Base-by-base conservation (phyloP, 306 rosid species). In the Trifolium pratense region DNA sequence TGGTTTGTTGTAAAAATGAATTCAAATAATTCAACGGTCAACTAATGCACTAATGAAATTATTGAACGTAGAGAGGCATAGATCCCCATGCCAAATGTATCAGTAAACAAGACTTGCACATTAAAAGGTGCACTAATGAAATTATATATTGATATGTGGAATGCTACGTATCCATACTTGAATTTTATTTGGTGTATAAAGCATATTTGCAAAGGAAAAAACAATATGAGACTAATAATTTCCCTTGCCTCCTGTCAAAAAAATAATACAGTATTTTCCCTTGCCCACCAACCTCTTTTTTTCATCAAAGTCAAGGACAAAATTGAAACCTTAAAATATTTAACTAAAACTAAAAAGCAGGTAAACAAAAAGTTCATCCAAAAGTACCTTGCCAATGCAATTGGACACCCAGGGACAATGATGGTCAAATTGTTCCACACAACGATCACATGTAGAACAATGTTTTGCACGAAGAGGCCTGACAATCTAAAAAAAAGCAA, bases 401-500 rank as follows among this genome's bases (percentile, higher is more conserved):
- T 95, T 95, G 79, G 99, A 95, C 66, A 95, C 99, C 99, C 99
- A 95, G 16, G 99, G 99, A 81, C 99, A 95, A 79, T 95, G 99
- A 82, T 91, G 99, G 72, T 95, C 99, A 81, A 95, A 95, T 77
- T 95, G 99, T 75, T 95, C 99, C 69, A 95, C 96, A 78, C 99
- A 95, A 60, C 93, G 96, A 80, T 91, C 84, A 68, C 99, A 95
- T 20, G 91, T 88, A 68, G 97, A 90, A 79, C 99, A 95, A 70
- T 95, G 99, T 87, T 95, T 95, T 53, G 99, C 99, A 32, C 99
- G 99, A 74, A 90, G 97, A 67, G 99, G 99, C 84, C 97, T 89
- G 85, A 95, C 99, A 89, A 95, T 95, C 99, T 95, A 78, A 75
- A 70, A 53, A 77, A 67, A 56, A 40, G 55, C 42, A 80, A 65